Base-by-base conservation (phyloP, 169 alveolate genomes). In the Cryptosporidium sp. region DNA sequence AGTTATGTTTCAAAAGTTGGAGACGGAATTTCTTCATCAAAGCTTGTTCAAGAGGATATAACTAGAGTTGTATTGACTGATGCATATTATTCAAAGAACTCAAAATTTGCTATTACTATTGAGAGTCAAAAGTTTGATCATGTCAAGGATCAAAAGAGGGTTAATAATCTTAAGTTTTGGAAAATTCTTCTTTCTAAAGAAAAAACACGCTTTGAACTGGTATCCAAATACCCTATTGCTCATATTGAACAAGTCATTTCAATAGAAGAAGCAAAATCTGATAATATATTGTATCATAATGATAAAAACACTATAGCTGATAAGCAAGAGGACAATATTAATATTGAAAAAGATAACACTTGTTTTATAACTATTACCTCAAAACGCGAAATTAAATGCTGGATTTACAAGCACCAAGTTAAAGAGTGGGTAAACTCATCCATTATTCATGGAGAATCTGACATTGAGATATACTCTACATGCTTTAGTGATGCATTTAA, bases 1-100 rank as follows among this genome's bases (percentile, higher is more conserved):
- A 41, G 75, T n/a, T 80, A 80, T 80, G 89, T 80, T 39, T 80
- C 89, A 1, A 67, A 52, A 33, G 67, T 80, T 37, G 89, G 89
- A 16, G 80, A 80, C 8, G 89, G 89, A n/a, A 8, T 80, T 3
- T 59, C 89, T 18, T 59, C 89, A 26, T 65, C 89, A n/a, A 80
- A 80, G 35, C 68, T 62, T 41, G 59, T 29, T 7, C 52, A 80
- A 29, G 75, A 45, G 3, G 67, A 62, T 62, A n/a, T 31, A 14
- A 67, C 73, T 31, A 21, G 75, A 21, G 59, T 43, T 18, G 16
- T 61, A 31, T 23, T 80, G 10, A 18, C 55, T 31, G 41, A 62
- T 43, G 73, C 75, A 9, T 43, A 41, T 62, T 80, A 58, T 41
- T 80, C 89, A 39, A 65, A 23, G 7, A 26, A 65, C 0, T 74